Conservation (phyloP, 306 rosid genomes). For the Vigna angularis region DNA sequence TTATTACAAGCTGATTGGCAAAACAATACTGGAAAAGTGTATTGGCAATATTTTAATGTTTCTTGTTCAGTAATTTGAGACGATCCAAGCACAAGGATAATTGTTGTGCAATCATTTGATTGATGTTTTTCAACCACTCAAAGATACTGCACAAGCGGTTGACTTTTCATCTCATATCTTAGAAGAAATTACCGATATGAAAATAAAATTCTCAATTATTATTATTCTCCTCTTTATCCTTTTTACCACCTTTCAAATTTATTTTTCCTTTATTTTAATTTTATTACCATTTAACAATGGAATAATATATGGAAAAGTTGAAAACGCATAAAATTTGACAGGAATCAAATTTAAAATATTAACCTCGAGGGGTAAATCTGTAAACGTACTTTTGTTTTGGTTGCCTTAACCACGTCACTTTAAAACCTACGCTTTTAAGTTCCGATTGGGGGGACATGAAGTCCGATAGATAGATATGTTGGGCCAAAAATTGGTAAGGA, state of each 20-base stretch:
- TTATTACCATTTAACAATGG: background rate
- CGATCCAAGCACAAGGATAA: slow-evolving; percentile 8
- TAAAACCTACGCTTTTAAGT: background rate
- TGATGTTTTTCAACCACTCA: background rate
- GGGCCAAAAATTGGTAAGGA: background rate
- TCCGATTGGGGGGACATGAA: background rate
- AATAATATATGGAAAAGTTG: slow-evolving; percentile 5
- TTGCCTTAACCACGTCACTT: no score
- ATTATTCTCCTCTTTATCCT: background rate
- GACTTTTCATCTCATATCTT: background rate
- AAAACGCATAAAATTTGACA: slow-evolving; percentile 1
- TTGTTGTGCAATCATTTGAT: slow-evolving; percentile 7
- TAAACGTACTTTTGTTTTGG: background rate
- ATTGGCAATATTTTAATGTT: background rate
- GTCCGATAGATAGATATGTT: background rate
- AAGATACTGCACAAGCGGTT: slow-evolving; percentile 1
- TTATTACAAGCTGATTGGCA: slow-evolving; percentile 8
- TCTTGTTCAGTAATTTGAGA: background rate
- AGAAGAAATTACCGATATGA: background rate
- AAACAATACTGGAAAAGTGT: background rate
- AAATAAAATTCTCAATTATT: background rate
- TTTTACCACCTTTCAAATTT: background rate
- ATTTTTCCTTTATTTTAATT: background rate
- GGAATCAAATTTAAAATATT: background rate
- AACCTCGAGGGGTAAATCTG: background rate